A percentile compares a stretch with the other conserved stretches of the same genome.
Evolutionary conservation across 2,329 filamentous ascomycete genomes (phyloP).

Genomic region (Penicillium sp.): DNA sequence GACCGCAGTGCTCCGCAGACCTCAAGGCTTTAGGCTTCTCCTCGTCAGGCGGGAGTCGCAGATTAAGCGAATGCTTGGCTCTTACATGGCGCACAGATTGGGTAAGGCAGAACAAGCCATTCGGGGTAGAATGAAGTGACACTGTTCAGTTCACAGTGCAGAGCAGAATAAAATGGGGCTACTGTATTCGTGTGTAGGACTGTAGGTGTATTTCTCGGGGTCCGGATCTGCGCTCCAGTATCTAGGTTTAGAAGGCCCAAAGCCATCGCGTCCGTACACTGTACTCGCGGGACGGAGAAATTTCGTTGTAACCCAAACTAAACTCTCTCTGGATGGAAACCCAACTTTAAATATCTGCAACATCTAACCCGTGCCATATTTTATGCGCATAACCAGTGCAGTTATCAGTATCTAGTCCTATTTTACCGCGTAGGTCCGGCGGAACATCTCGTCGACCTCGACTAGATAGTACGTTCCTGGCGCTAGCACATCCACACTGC

Average conservation of each 20-base stretch:
- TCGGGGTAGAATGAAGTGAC: not conserved
- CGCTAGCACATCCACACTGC: not conserved
- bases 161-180: not conserved
- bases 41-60: constrained; percentile 17
- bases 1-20: constrained; percentile 22
- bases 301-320: not conserved
- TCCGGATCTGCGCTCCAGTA: not conserved
- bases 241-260: not conserved
- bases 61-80: constrained; percentile 18
- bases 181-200: too few species aligned
- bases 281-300: not conserved
- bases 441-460: constrained; percentile 1
- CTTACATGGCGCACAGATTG: constrained; percentile 14
- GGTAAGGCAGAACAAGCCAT: not conserved
- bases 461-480: constrained; percentile 4
- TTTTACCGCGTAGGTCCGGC: not conserved
- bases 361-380: too few species aligned
- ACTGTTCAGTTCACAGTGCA: not conserved
- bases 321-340: not conserved
- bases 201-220: not conserved
- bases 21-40: constrained; percentile 3
- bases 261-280: not conserved
- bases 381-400: too few species aligned
- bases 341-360: too few species aligned
- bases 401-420: not conserved